These are phyloP conservation scores for Populus tomentosa DNA, from an alignment of 441 rosid genomes.

Conservation along the genomic window DNA sequence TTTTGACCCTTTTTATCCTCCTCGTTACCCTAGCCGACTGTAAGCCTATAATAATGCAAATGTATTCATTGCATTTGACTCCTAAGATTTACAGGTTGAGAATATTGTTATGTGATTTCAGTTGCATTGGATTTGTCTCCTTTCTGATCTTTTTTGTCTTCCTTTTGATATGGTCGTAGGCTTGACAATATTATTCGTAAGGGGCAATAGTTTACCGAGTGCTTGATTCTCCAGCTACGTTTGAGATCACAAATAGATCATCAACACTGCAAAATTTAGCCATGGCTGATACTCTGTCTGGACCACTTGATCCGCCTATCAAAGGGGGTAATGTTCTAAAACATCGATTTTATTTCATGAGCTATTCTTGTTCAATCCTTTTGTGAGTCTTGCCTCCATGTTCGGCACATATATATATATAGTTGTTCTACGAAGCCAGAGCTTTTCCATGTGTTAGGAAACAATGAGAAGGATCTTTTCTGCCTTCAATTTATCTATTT, in stretches of 20 bases:
- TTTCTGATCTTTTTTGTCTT: not conserved
- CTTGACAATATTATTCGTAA: not conserved
- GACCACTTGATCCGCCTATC: slow-evolving; percentile 29
- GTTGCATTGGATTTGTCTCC: not conserved
- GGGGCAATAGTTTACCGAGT: not conserved
- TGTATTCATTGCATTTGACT: not conserved
- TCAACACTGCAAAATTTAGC: slow-evolving; percentile 6
- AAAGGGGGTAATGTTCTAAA: slow-evolving; percentile 27
- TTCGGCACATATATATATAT: not conserved
- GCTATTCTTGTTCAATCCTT: not conserved
- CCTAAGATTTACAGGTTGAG: not conserved
- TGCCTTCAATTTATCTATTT: not conserved
- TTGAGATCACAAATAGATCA: slow-evolving; percentile 9
- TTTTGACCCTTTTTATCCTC: not conserved
- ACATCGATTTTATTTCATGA: not conserved
- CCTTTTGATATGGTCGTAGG: slow-evolving; percentile 1
- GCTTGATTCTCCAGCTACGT: slow-evolving; percentile 16
- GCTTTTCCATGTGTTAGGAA: not conserved
- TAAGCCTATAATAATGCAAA: not conserved
- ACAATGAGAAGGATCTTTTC: not conserved
- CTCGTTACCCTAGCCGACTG: not conserved
- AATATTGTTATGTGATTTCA: not conserved
- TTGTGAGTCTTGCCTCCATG: not conserved
- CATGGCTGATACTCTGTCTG: slow-evolving; percentile 41
- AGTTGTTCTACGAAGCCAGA: not conserved